Evolutionary conservation across 805 yeast genomes (phyloP).

Genomic region (Tetrapisispora iriomotensis): DNA sequence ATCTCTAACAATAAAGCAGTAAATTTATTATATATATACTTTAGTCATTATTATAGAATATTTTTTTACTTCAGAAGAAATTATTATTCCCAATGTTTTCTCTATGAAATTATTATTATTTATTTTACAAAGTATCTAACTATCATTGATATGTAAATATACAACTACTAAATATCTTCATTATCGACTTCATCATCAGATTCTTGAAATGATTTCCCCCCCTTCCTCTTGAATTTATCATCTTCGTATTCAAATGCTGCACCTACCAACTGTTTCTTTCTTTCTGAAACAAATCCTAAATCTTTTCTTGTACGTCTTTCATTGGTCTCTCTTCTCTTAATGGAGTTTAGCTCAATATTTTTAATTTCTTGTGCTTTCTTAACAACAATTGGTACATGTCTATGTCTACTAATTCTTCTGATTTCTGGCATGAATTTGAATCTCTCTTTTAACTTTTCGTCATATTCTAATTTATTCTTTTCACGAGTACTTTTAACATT

Average conservation of each 20-base stretch:
- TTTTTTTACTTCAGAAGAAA: no score
- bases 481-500: conserved; percentile 72
- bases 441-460: conserved; percentile 82
- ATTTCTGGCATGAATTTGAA: conserved; percentile 96
- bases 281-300: conserved; percentile 54
- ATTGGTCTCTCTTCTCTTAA: conserved; percentile 76
- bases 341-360: conserved; percentile 55
- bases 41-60: no score
- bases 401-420: conserved; percentile 77
- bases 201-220: conserved; percentile 4
- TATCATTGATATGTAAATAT: not conserved
- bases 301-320: conserved; percentile 67
- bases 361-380: conserved; percentile 88
- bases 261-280: conserved; percentile 81
- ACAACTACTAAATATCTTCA: not conserved
- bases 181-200: conserved; percentile 4
- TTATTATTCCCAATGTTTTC: no score
- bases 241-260: conserved; percentile 53
- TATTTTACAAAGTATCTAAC: no score
- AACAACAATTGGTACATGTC: conserved; percentile 81
- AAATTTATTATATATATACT: no score
- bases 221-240: conserved; percentile 10
- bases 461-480: conserved; percentile 79
- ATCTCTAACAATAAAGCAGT: no score
- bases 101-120: no score